These are phyloP conservation scores for Pyricularia grisea DNA, from an alignment of 2,329 filamentous ascomycete species.

Conservation along the genomic window DNA sequence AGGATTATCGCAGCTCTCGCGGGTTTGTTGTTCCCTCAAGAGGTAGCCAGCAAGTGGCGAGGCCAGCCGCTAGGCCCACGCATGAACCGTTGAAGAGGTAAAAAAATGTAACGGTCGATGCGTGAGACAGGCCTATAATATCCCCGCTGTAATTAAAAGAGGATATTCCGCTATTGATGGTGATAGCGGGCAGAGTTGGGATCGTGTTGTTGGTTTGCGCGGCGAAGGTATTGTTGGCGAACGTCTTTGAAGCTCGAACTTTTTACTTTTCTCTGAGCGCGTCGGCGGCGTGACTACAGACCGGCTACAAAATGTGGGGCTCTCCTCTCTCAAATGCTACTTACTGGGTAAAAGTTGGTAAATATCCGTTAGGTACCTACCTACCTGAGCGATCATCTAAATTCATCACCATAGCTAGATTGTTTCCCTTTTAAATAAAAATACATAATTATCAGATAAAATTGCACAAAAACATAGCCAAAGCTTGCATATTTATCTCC, in stretches of 20 bases:
- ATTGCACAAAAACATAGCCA: neutral
- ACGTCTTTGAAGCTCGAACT: neutral
- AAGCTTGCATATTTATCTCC: neutral
- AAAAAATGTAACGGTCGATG: neutral
- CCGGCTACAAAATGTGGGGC: neutral
- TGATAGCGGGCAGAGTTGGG: neutral
- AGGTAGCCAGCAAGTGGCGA: constrained; percentile 6
- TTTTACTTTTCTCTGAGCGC: neutral
- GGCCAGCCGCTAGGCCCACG: neutral
- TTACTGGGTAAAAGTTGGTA: neutral
- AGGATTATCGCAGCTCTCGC: neutral
- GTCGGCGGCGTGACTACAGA: neutral
- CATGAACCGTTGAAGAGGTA: neutral
- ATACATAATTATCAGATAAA: no score
- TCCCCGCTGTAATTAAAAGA: neutral
- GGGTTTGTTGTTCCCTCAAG: constrained; percentile 1
- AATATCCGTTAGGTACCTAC: neutral
- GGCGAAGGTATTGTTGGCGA: neutral
- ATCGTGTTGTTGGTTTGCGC: neutral
- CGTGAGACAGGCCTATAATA: neutral
- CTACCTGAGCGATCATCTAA: neutral
- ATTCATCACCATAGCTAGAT: neutral
- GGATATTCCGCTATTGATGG: neutral
- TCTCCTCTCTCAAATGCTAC: neutral
- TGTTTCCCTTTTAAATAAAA: no score